Evolutionary conservation across 257 asterid genomes (phyloP), one percentile per base, ranked within the genome.

Genomic region (Scutellaria baicalensis): DNA sequence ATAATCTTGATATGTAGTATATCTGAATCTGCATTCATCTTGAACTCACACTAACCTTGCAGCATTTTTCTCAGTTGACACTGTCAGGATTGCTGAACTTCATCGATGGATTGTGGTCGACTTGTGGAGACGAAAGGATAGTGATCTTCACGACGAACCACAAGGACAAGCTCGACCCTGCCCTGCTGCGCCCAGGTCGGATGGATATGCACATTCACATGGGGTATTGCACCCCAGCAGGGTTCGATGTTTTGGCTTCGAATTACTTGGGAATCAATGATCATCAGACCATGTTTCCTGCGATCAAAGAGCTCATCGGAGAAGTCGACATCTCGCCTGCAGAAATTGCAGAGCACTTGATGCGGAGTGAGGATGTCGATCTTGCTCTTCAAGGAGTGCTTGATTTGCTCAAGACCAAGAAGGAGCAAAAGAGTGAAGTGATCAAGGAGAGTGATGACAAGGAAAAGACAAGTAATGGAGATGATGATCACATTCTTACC

Each of bases 161-260:
- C 75, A 90, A 83, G 64, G 97, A 90, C 4, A 86, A 84, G 78
- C 83, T 90, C 7, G 97, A 90, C 63, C 96, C 97, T 8, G 97
- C 97, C 0, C 68, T 90, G 36, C 9, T 90, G 9, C 83, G 97
- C 43, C 92, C 97, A 0, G 95, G 97, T 31, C 79, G 93, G 61
- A 90, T 90, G 97, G 97, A 90, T 65, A 80, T 86, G 95, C 97
- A 88, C 59, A 86, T 90, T 52, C 85, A 84, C 52, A 84, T 90
- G 93, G 90, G 94, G 17, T 90, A 88, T 6, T 85, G 90, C 60
- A 84, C 92, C 0, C 75, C 78, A 0, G 82, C 76, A 35, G 90
- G 92, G 35, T 88, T 90, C 58, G 85, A 86, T 60, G 82, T 82
- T 45, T 47, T 90, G 83, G 90, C 87, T 6, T 31, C 1, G 0